Percentiles rank a stretch among this genome's conserved stretches.
Conservation (phyloP, 2,329 filamentous ascomycete genomes). For the Diaporthe ampelina region DNA sequence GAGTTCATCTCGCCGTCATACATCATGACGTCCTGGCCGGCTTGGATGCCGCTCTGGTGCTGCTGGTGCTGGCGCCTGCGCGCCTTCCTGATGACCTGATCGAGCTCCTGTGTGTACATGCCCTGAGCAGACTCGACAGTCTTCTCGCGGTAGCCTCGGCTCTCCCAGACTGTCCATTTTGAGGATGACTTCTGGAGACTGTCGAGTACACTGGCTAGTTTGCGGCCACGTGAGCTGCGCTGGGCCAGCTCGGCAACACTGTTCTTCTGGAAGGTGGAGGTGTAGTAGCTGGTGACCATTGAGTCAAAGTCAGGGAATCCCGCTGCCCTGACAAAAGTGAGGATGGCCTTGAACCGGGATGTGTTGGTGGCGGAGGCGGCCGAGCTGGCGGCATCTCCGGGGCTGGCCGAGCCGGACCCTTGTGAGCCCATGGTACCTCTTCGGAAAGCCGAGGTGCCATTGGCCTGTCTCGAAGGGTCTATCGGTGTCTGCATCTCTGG, state of each 20-base stretch:
- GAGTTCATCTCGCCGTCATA: slow-evolving; percentile 22
- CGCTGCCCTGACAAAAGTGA: slow-evolving; percentile 26
- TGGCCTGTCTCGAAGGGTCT: slow-evolving; percentile 6
- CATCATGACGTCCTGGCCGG: slow-evolving; percentile 18
- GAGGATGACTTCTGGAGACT: slow-evolving; percentile 17
- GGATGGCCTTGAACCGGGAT: slow-evolving; percentile 28
- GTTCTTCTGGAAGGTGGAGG: slow-evolving; percentile 24
- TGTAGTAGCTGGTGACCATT: slow-evolving; percentile 27
- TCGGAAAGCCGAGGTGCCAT: slow-evolving; percentile 1
- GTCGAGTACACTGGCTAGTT: slow-evolving; percentile 7
- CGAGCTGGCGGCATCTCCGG: slow-evolving; percentile 15
- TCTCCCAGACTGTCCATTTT: slow-evolving; percentile 27
- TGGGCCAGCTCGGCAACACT: slow-evolving; percentile 25
- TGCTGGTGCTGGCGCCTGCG: slow-evolving; percentile 15
- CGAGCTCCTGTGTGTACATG: slow-evolving; percentile 19
- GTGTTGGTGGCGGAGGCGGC: slow-evolving; percentile 26
- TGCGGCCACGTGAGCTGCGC: slow-evolving; percentile 12
- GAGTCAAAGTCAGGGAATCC: slow-evolving; percentile 27
- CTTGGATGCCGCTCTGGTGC: slow-evolving; percentile 9
- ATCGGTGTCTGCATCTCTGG: slow-evolving; percentile 21
- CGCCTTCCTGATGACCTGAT: slow-evolving; percentile 11
- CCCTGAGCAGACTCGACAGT: slow-evolving; percentile 15
- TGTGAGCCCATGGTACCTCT: slow-evolving; percentile 17
- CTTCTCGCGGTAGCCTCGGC: slow-evolving; percentile 21
- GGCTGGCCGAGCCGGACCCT: slow-evolving; percentile 4